phyloP scores from a whole-genome alignment of 2,329 filamentous ascomycete genomes.

The Exophiala sp. region DNA sequence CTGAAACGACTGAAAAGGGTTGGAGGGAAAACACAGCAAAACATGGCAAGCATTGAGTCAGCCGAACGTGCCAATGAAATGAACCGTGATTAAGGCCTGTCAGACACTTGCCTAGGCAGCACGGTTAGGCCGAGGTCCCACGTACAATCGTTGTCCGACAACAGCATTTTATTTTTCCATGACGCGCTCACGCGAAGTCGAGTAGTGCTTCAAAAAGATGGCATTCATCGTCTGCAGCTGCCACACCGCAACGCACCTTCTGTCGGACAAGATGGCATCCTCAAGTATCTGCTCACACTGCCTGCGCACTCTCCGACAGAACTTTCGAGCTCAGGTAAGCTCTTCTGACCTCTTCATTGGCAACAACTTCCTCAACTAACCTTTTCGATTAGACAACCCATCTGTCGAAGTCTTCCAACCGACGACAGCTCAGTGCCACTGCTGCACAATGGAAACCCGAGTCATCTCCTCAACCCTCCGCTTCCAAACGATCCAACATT shows the following conservation, averaged over 20 bases:
- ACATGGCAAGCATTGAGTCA: not conserved
- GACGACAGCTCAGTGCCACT: constrained; percentile 3
- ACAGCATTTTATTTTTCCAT: constrained; percentile 8
- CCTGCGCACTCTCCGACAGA: constrained; percentile 20
- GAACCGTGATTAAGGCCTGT: too few species aligned
- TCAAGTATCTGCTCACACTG: constrained; percentile 25
- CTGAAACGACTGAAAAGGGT: not conserved
- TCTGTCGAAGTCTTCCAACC: not conserved
- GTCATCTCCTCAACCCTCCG: not conserved
- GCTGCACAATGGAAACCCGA: constrained; percentile 5
- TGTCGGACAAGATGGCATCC: constrained; percentile 10
- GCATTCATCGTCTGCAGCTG: not conserved
- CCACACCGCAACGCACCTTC: not conserved
- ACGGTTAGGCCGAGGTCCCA: too few species aligned
- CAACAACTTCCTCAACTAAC: not conserved
- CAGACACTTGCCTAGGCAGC: too few species aligned
- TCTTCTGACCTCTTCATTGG: not conserved
- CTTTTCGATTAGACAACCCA: not conserved
- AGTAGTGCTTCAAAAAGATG: not conserved
- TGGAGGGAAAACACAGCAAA: constrained; percentile 1
- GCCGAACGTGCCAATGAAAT: too few species aligned
- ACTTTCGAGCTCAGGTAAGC: constrained; percentile 10
- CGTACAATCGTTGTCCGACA: not conserved
- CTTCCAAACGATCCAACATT: constrained; percentile 7
- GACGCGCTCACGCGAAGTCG: constrained; percentile 16